phyloP scores from a whole-genome alignment of 176 grass and related monocot genomes.

The Oryza officinalis region DNA sequence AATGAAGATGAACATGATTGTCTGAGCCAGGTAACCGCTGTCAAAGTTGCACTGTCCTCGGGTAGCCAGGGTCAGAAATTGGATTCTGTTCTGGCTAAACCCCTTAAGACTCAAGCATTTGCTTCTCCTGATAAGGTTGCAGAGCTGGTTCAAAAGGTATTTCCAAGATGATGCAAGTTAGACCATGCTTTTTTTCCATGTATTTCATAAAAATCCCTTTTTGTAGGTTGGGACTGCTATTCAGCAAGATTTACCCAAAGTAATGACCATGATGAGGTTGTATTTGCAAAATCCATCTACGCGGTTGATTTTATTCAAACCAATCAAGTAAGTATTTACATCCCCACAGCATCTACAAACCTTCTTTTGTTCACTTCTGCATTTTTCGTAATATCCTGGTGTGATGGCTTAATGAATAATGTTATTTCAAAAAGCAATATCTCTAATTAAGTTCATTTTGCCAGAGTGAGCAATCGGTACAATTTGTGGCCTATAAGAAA shows the following conservation, averaged over 20 bases:
- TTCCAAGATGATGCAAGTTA: background rate
- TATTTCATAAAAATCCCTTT: constrained; percentile 9
- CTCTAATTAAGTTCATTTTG: background rate
- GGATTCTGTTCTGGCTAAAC: constrained; percentile 90
- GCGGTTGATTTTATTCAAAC: constrained; percentile 95
- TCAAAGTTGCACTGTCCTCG: constrained; percentile 87
- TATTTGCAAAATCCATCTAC: constrained; percentile 98
- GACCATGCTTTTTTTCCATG: background rate
- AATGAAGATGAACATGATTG: constrained; percentile 25
- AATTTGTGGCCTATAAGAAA: background rate
- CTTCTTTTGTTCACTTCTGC: background rate
- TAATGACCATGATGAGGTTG: constrained; percentile 83
- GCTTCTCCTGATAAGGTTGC: constrained; percentile 94
- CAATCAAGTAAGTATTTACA: constrained; percentile 74
- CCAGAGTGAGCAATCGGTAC: background rate
- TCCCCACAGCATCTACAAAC: background rate
- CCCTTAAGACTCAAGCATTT: constrained; percentile 93
- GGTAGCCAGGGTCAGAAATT: constrained; percentile 81
- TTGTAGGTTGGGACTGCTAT: constrained; percentile 64
- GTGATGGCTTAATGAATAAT: background rate
- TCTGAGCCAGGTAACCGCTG: constrained; percentile 72
- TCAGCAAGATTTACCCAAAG: constrained; percentile 76
- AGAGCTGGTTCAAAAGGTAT: constrained; percentile 91
- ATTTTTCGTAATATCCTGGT: constrained; percentile 12
- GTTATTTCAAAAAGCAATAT: background rate